Percentiles rank a stretch among this genome's conserved stretches.
Conservation (phyloP, 2,329 filamentous ascomycete species). For the Fusarium domesticum region DNA sequence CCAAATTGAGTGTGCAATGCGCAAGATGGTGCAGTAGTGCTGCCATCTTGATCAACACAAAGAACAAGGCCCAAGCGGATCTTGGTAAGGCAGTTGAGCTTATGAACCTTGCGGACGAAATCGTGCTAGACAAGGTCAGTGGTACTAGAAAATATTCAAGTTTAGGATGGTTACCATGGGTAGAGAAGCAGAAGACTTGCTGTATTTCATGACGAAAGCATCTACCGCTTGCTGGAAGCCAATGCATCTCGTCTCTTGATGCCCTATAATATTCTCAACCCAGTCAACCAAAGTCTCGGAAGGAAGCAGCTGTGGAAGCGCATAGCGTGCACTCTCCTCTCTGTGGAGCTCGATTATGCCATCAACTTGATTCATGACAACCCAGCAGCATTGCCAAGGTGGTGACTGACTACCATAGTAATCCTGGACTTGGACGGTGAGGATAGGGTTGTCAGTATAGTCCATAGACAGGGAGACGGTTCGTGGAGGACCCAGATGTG, state of each 20-base stretch:
- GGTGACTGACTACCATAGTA: constrained; percentile 22
- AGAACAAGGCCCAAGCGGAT: constrained; percentile 26
- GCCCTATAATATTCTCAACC: constrained; percentile 24
- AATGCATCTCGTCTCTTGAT: constrained; percentile 26
- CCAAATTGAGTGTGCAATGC: constrained; percentile 30
- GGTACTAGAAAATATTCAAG: neutral
- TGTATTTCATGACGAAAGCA: constrained; percentile 28
- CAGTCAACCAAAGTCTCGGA: constrained; percentile 22
- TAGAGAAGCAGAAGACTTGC: constrained; percentile 18
- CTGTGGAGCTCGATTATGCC: constrained; percentile 27
- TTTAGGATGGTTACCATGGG: constrained; percentile 23
- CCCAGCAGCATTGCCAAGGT: constrained; percentile 31
- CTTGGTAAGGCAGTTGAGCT: constrained; percentile 29
- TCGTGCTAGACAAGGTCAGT: constrained; percentile 16
- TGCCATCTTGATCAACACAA: constrained; percentile 24
- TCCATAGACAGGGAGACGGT: constrained; percentile 27
- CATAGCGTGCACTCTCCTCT: constrained; percentile 29
- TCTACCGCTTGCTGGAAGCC: constrained; percentile 30
- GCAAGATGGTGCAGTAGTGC: constrained; percentile 26
- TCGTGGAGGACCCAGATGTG: constrained; percentile 28
- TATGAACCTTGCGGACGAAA: constrained; percentile 27
- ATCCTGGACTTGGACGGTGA: constrained; percentile 27
- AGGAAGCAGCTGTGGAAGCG: constrained; percentile 24
- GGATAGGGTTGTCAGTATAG: constrained; percentile 25
- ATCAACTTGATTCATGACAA: constrained; percentile 27